Base-by-base conservation (phyloP, 805 yeast genomes). In the Tetrapisispora phaffii region DNA sequence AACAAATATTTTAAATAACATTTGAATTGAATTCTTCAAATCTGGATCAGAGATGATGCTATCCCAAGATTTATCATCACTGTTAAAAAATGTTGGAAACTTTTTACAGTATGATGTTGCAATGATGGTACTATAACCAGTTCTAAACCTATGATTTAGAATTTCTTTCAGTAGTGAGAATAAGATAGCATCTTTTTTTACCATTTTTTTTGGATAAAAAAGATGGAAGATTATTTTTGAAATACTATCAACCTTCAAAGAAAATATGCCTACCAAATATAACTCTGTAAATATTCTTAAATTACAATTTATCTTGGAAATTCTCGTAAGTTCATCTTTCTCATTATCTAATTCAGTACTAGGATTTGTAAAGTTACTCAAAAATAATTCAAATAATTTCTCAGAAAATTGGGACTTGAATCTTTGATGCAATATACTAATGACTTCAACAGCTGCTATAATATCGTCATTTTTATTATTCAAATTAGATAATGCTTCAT, bases 361-460 rank as follows among this genome's bases (percentile, higher is more conserved):
- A 12, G 71, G 73, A 34, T 57, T 64, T 7, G 66, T 58, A 21
- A 77, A 59, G n/a, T 66, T 66, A 20, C 65, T 59, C 3, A 72
- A 62, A 45, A 76, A 68, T 51, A 69, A 62, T 6, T 68, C 60
- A 46, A 75, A 62, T 29, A 79, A 56, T 10, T 49, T 56, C 1
- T 77, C 74, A 0, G 89, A 74, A 59, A 85, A 82, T 2, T 61
- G 51, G 0, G 50, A 43, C 2, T 67, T 56, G 57, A 88, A 87
- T 45, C 96, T 68, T 61, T 84, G 95, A 63, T 87, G 95, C 17
- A 88, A 63, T 0, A 79, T 80, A 34, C 86, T 76, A 0, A 81
- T 70, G 1, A 87, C 73, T 52, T 82, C 88, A 23, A 80, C 72
- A 2, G 81, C 79, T 0, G 90, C 79, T 15, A 54, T 49, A 1